Evolutionary conservation across 768 basidiomycete species (phyloP), one percentile per base, ranked within the genome.

Genomic region (Postia placenta): DNA sequence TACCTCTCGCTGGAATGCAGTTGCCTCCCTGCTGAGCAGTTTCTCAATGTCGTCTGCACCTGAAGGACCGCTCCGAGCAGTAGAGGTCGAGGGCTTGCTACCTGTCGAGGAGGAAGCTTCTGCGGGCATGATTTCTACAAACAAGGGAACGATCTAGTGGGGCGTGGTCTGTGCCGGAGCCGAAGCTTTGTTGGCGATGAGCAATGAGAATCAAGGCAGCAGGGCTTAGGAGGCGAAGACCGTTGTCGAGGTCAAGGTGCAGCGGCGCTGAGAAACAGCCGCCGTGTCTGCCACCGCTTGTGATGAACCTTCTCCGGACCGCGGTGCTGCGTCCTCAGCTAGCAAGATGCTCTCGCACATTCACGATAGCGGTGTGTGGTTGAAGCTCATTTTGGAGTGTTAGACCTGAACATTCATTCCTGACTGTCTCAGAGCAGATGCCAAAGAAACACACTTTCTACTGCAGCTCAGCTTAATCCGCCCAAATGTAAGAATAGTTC

Each of bases 1-100:
- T 22, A 90, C 69, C 66, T 92, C 91, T 24, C 91, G 78, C 58
- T 91, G 87, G 63, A 92, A 86, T 3, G 87, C 89, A 12, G 84
- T 84, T 0, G 89, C 87, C 60, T 92, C 89, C 47, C 86, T 73
- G 45, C 74, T 85, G 39, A 92, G 74, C 4, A 92, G 69, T 64
- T 83, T 86, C 48, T 92, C 90, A n/a, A 92, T 67, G 38, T 92
- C 90, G 40, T 79, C 80, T 25, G 64, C 61, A 19, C 66, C 53
- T 49, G 60, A 36, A 22, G 53, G 44, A 1, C 47, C 49, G 20
- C 52, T 49, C n/a, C n/a, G n/a, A 11, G 53, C 37, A n/a, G 58
- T 47, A 33, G 58, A 39, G 7, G 52, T 12, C 15, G 51, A 45
- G 37, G 48, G 51, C 46, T 49, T 59, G 17, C 55, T 45, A 33